phyloP scores from a whole-genome alignment of 2,329 filamentous ascomycete species.

The Macrophomina tecta region DNA sequence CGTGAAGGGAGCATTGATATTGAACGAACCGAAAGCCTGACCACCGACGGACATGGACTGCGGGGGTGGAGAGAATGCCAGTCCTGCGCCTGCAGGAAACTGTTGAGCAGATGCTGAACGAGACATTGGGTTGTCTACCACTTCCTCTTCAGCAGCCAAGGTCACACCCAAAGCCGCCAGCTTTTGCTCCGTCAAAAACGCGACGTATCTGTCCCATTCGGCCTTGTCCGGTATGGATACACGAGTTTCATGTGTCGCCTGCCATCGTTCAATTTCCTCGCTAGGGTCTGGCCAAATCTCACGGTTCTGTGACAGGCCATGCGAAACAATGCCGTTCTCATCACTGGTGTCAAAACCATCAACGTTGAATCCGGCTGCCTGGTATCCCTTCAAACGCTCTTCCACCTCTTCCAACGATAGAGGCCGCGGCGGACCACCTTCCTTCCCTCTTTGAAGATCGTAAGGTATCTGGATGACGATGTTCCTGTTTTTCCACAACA shows the following conservation, averaged over 20 bases:
- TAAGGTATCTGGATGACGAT: conserved; percentile 54
- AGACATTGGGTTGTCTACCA: conserved; percentile 67
- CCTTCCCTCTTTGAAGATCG: conserved; percentile 48
- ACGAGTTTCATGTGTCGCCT: conserved; percentile 64
- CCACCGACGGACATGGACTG: conserved; percentile 80
- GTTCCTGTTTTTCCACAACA: conserved; percentile 53
- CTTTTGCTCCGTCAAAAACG: conserved; percentile 87
- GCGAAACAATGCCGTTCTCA: conserved; percentile 33
- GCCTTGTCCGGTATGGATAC: conserved; percentile 75
- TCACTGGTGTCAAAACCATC: conserved; percentile 70
- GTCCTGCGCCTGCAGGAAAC: conserved; percentile 60
- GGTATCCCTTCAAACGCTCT: conserved; percentile 69
- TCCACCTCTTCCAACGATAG: conserved; percentile 60
- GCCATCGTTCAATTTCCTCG: conserved; percentile 43
- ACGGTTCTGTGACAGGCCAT: conserved; percentile 63
- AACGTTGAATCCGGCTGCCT: conserved; percentile 72
- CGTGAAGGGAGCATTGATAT: conserved; percentile 35
- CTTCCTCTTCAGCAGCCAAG: conserved; percentile 76
- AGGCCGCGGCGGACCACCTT: conserved; percentile 50
- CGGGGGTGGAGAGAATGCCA: conserved; percentile 84
- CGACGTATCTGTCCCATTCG: conserved; percentile 79
- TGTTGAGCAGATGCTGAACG: conserved; percentile 73
- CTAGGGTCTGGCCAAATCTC: conserved; percentile 66
- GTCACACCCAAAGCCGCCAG: conserved; percentile 88
- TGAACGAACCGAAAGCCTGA: conserved; percentile 58